Evolutionary conservation across 805 yeast species (phyloP), one percentile per base, ranked within the genome.

Genomic region (Schizosaccharomyces osmophilus): DNA sequence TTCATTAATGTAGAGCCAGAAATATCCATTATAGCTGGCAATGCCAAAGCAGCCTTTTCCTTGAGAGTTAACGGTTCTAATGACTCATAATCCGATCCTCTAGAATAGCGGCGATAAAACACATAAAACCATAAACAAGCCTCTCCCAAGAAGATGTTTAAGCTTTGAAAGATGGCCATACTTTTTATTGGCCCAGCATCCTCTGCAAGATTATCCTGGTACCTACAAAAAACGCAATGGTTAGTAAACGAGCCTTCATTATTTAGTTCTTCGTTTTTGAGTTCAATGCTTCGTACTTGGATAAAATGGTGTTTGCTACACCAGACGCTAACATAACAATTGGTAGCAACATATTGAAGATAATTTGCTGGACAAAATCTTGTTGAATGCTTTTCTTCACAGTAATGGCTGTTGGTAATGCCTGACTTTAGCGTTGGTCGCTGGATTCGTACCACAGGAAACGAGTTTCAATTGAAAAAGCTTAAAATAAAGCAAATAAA

Each of bases 1-100:
- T 85, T 83, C 81, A 85, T 77, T 65, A 85, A 71, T 0, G 93
- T 85, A 1, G 94, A 85, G 3, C 83, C 90, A 45, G 77, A 66
- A 59, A 85, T 74, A 69, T 85, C 94, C 70, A 88, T 83, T 8
- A 78, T 68, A 0, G 93, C 79, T 1, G 93, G 93, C 55, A 83
- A 69, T 0, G 85, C 73, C 59, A 80, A 68, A 1, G 77, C 62
- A 15, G 72, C 51, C 3, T 76, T 66, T 62, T 69, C 72, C 32
- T 51, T 32, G 19, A 70, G 69, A n/a, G 62, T 60, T 11, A 70
- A 22, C 15, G 1, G 32, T 45, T 54, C 43, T 29, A 54, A 17
- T 17, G 58, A 31, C 13, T 24, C 61, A 59, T 42, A 19, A 17
- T 19, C 60, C 11, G n/a, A n/a, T 42, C 55, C 17, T 9, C 22